A percentile compares a stretch with the other conserved stretches of the same genome.
phyloP scores from a whole-genome alignment of 805 yeast species.

The Ogataea degrootiae region DNA sequence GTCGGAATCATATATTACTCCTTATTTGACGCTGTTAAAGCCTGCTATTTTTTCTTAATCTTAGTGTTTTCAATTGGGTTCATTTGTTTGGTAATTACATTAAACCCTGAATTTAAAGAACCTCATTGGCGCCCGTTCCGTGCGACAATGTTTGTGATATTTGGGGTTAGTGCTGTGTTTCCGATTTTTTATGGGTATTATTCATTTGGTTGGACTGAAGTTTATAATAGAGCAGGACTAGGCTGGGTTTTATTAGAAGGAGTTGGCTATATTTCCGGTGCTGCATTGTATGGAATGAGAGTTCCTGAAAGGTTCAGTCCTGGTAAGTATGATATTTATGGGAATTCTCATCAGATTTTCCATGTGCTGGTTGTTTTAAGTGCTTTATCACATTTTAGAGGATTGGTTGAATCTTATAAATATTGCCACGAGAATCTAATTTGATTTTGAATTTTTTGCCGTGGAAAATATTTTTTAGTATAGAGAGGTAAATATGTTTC shows the following conservation, averaged over 20 bases:
- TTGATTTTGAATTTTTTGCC: background rate
- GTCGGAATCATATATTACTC: conserved; percentile 35
- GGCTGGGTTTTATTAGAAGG: conserved; percentile 69
- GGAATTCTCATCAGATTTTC: conserved; percentile 83
- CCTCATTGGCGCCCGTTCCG: conserved; percentile 71
- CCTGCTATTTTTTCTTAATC: conserved; percentile 34
- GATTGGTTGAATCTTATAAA: conserved; percentile 52
- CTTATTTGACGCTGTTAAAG: conserved; percentile 38
- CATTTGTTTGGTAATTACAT: conserved; percentile 57
- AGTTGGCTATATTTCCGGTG: conserved; percentile 70
- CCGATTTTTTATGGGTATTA: conserved; percentile 58
- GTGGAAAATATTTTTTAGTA: background rate
- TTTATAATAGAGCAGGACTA: conserved; percentile 49
- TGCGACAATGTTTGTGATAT: conserved; percentile 71
- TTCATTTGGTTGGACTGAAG: conserved; percentile 44
- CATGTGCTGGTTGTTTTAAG: conserved; percentile 76
- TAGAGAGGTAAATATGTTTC: too few species aligned
- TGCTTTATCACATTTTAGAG: conserved; percentile 67
- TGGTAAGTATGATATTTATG: conserved; percentile 63
- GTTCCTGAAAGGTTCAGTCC: conserved; percentile 69
- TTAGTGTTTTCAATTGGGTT: conserved; percentile 53
- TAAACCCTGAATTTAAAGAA: conserved; percentile 62
- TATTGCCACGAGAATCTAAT: conserved; percentile 35
- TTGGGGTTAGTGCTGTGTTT: conserved; percentile 72
- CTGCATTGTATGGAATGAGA: conserved; percentile 70